A percentile compares a stretch with the other conserved stretches of the same genome.
phyloP scores from a whole-genome alignment of 2,329 filamentous ascomycete species.

The Calonectria hawksworthii region DNA sequence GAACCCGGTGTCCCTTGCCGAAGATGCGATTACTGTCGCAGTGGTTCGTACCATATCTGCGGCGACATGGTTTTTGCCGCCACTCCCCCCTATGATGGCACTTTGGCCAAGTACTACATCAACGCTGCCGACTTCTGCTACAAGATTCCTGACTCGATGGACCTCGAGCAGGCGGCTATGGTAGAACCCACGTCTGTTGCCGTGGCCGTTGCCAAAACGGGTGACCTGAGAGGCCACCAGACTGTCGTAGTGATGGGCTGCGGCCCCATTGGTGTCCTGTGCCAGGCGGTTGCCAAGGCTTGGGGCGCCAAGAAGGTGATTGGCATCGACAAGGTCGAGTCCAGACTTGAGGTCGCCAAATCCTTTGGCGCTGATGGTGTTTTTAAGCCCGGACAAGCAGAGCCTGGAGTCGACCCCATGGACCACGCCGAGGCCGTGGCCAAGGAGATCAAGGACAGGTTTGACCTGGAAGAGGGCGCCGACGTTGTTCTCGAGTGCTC shows the following conservation, averaged over 20 bases:
- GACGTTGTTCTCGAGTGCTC: conserved; percentile 39
- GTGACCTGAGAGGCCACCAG: conserved; percentile 55
- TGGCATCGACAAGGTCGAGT: background rate
- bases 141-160: conserved; percentile 58
- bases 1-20: conserved; percentile 63
- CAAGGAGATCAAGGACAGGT: background rate
- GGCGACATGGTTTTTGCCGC: conserved; percentile 63
- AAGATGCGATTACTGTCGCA: conserved; percentile 58
- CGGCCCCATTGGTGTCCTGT: conserved; percentile 58
- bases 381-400: background rate
- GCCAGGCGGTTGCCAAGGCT: background rate
- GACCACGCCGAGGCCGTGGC: background rate
- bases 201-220: conserved; percentile 59
- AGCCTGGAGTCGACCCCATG: background rate
- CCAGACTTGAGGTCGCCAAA: background rate
- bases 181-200: conserved; percentile 65
- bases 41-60: conserved; percentile 58
- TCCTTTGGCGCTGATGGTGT: background rate
- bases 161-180: conserved; percentile 62
- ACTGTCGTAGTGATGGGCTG: conserved; percentile 62
- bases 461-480: background rate
- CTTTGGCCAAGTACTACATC: conserved; percentile 63
- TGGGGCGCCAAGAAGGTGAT: conserved; percentile 36
- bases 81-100: conserved; percentile 64
- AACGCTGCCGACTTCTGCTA: conserved; percentile 63